Evolutionary conservation across 805 yeast genomes (phyloP).

Genomic region (Candida coquimbonensis): DNA sequence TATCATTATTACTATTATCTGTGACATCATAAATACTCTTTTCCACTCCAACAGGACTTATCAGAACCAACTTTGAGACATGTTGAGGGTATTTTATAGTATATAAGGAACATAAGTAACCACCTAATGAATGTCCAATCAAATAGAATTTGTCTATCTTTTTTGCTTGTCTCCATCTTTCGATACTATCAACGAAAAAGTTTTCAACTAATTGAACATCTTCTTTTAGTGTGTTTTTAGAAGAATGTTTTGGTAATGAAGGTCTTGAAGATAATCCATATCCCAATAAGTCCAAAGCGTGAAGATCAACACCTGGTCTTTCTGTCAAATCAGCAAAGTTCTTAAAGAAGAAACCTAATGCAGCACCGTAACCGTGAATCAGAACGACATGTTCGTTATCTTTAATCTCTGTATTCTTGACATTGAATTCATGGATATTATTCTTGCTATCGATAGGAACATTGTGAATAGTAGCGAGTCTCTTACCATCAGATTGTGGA

Average conservation of each 20-base stretch:
- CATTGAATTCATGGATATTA: constrained; percentile 65
- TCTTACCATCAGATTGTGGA: constrained; percentile 43
- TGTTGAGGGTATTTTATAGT: constrained; percentile 47
- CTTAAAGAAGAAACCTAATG: constrained; percentile 64
- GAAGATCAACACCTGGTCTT: constrained; percentile 48
- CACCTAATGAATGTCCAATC: constrained; percentile 69
- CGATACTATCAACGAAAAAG: constrained; percentile 41
- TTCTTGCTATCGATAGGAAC: constrained; percentile 46
- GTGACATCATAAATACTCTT: constrained; percentile 33
- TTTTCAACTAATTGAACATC: constrained; percentile 27
- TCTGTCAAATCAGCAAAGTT: constrained; percentile 48
- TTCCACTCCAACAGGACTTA: constrained; percentile 73
- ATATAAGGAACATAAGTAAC: constrained; percentile 56
- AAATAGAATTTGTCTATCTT: constrained; percentile 47
- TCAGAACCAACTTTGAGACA: constrained; percentile 44
- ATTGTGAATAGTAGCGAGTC: constrained; percentile 41
- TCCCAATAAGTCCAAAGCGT: constrained; percentile 56
- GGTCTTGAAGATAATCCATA: constrained; percentile 60
- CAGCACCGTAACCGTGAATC: constrained; percentile 85
- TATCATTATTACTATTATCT: neutral
- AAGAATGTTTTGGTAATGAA: constrained; percentile 16
- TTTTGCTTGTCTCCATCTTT: constrained; percentile 46
- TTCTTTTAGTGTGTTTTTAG: constrained; percentile 13
- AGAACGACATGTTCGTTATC: constrained; percentile 47
- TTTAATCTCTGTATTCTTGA: constrained; percentile 34